These are phyloP conservation scores for Rhizopogon sp. DNA, from an alignment of 768 basidiomycete species.

Conservation along the genomic window DNA sequence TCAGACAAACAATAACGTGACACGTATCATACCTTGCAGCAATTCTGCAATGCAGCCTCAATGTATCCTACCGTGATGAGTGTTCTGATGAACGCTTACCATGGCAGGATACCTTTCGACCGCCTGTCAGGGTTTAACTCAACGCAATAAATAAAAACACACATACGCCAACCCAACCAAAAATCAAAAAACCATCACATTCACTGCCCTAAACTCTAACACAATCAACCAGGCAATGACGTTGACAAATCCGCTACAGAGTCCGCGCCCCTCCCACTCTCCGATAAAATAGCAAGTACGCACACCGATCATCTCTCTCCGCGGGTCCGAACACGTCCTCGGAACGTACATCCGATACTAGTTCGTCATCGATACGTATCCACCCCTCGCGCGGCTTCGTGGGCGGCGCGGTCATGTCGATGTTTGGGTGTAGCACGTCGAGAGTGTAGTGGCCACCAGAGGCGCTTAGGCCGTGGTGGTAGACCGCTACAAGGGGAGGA, in stretches of 20 bases:
- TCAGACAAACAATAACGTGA: too few relatives aligned
- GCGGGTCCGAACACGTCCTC: slow-evolving; percentile 65
- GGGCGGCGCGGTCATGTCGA: slow-evolving; percentile 35
- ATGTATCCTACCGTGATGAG: too few relatives aligned
- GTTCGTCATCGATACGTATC: slow-evolving; percentile 93
- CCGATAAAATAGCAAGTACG: slow-evolving; percentile 86
- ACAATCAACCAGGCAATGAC: background rate
- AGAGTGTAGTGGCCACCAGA: slow-evolving; percentile 95
- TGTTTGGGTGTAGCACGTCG: slow-evolving; percentile 75
- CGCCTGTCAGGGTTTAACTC: too few relatives aligned
- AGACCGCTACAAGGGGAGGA: slow-evolving; percentile 51
- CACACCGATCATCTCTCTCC: slow-evolving; percentile 61
- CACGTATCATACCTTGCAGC: too few relatives aligned
- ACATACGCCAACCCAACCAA: too few relatives aligned
- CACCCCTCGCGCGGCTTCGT: slow-evolving; percentile 57
- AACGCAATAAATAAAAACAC: too few relatives aligned
- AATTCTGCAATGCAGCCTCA: too few relatives aligned
- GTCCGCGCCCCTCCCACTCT: slow-evolving; percentile 33
- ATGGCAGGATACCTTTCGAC: too few relatives aligned
- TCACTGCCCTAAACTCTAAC: background rate
- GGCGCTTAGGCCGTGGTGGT: slow-evolving; percentile 90
- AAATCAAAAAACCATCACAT: background rate
- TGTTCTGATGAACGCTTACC: too few relatives aligned
- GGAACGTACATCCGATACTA: slow-evolving; percentile 63
- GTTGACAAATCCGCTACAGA: background rate